These are phyloP conservation scores for Fusarium dlaminii DNA, from an alignment of 2,329 filamentous ascomycete species.

Conservation along the genomic window DNA sequence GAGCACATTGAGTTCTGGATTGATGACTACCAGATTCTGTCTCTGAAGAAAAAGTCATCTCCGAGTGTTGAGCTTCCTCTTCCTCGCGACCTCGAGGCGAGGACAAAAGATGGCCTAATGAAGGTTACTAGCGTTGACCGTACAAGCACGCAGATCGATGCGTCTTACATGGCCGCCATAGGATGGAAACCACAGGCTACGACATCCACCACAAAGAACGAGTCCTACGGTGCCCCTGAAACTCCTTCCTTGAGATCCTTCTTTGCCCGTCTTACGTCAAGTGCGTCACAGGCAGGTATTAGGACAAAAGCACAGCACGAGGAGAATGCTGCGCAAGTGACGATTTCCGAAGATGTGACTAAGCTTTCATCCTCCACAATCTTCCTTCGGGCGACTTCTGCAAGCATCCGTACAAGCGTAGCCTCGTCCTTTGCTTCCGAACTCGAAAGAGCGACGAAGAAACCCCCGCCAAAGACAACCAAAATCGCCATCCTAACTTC, in stretches of 20 bases:
- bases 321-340: slow-evolving; percentile 69
- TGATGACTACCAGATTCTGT: slow-evolving; percentile 84
- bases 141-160: slow-evolving; percentile 92
- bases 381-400: slow-evolving; percentile 88
- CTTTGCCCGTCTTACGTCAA: slow-evolving; percentile 78
- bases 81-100: slow-evolving; percentile 81
- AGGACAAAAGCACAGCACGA: slow-evolving; percentile 68
- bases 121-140: slow-evolving; percentile 81
- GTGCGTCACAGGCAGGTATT: slow-evolving; percentile 59
- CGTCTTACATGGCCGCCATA: slow-evolving; percentile 85
- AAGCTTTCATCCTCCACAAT: slow-evolving; percentile 79
- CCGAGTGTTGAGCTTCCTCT: slow-evolving; percentile 77
- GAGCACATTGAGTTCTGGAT: slow-evolving; percentile 89
- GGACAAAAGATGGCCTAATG: slow-evolving; percentile 90
- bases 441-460: slow-evolving; percentile 95
- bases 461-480: slow-evolving; percentile 89
- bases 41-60: slow-evolving; percentile 84
- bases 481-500: slow-evolving; percentile 89
- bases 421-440: slow-evolving; percentile 79
- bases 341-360: slow-evolving; percentile 76
- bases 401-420: slow-evolving; percentile 81
- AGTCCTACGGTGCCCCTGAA: slow-evolving; percentile 60
- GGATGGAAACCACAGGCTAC: slow-evolving; percentile 76
- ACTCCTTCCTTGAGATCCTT: slow-evolving; percentile 77
- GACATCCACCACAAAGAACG: slow-evolving; percentile 53